phyloP scores from a whole-genome alignment of 306 rosid species.

The Comarum palustre region DNA sequence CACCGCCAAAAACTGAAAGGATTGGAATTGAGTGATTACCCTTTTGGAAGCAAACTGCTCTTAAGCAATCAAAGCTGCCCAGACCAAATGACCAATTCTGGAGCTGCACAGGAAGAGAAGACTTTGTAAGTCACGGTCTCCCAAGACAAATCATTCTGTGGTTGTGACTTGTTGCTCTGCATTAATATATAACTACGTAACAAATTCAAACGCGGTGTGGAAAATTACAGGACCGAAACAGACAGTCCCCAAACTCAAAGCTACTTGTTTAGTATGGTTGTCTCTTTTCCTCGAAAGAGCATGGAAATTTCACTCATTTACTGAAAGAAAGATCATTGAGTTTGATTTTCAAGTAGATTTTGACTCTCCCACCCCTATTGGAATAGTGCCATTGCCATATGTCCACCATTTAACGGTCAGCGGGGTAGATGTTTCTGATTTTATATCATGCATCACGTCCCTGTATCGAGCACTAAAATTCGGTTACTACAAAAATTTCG shows the following conservation, averaged over 20 bases:
- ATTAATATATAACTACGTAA: not conserved
- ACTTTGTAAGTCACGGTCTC: constrained; percentile 29
- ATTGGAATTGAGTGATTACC: not conserved
- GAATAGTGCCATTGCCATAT: not conserved
- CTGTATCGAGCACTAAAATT: no score
- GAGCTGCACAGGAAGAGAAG: constrained; percentile 12
- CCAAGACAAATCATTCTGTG: constrained; percentile 18
- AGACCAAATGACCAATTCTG: not conserved
- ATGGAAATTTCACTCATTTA: not conserved
- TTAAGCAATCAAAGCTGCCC: not conserved
- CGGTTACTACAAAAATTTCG: no score
- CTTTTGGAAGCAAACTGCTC: not conserved
- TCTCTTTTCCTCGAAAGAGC: constrained; percentile 9
- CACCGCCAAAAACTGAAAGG: constrained; percentile 8
- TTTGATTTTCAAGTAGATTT: not conserved
- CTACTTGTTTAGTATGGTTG: not conserved
- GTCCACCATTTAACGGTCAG: not conserved
- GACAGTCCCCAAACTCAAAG: not conserved
- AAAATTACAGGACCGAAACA: not conserved
- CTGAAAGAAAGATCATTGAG: not conserved
- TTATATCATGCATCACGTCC: not conserved
- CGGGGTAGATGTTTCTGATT: not conserved
- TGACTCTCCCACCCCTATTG: not conserved
- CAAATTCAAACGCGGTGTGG: constrained; percentile 5
- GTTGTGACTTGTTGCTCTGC: not conserved